A percentile compares a stretch with the other conserved stretches of the same genome.
These are phyloP conservation scores for Solanum bulbocastanum DNA, from an alignment of 257 asterid species.

Conservation along the genomic window DNA sequence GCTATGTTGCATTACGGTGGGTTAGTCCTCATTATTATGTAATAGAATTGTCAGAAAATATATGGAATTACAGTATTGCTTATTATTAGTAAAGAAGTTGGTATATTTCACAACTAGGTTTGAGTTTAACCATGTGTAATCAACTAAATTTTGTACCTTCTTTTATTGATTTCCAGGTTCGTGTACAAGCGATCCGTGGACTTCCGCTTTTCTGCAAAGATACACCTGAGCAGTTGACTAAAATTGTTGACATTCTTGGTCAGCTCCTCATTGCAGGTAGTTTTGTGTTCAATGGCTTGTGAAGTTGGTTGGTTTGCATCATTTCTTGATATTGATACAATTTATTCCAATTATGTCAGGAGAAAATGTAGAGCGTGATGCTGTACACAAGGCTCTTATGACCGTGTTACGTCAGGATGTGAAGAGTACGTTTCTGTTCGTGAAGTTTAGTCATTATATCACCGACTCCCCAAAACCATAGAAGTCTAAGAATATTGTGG, in stretches of 20 bases:
- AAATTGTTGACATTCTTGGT: conserved; percentile 71
- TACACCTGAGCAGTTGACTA: conserved; percentile 71
- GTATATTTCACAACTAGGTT: background rate
- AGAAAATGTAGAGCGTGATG: conserved; percentile 94
- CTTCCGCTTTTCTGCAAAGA: conserved; percentile 94
- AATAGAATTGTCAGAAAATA: background rate
- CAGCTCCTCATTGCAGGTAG: conserved; percentile 75
- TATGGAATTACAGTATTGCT: background rate
- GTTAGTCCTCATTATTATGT: background rate
- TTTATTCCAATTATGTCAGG: conserved; percentile 25
- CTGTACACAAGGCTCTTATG: conserved; percentile 84
- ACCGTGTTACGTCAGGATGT: conserved; percentile 82
- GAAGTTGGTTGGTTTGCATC: background rate
- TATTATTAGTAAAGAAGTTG: background rate
- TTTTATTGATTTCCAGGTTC: conserved; percentile 46
- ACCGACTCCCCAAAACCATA: background rate
- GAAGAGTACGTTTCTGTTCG: conserved; percentile 49
- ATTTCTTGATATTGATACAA: background rate
- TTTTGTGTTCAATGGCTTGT: background rate
- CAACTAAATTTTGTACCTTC: background rate
- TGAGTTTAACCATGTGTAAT: background rate
- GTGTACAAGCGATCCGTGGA: conserved; percentile 93
- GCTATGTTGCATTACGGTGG: background rate
- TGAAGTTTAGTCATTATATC: background rate
- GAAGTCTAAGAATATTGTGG: background rate